These are phyloP conservation scores for Dichomitus squalens DNA, from an alignment of 1,284 basidiomycete species.

Conservation along the genomic window DNA sequence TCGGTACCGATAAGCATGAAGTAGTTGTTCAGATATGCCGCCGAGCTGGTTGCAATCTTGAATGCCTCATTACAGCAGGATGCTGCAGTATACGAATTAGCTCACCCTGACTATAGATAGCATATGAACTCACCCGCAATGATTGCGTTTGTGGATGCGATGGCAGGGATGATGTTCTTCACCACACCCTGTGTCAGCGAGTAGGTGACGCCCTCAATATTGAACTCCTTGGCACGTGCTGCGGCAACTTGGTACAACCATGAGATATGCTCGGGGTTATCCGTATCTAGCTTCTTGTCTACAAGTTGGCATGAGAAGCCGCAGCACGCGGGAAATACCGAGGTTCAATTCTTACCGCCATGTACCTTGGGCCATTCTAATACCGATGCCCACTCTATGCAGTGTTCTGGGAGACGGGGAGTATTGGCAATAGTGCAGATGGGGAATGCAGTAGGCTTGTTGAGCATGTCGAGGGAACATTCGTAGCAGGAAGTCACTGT, in stretches of 20 bases:
- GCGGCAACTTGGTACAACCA: slow-evolving; percentile 89
- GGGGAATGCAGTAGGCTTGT: slow-evolving; percentile 95
- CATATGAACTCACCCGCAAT: slow-evolving; percentile 71
- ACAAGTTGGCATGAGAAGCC: not conserved
- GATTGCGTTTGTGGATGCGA: slow-evolving; percentile 95
- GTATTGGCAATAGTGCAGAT: slow-evolving; percentile 99
- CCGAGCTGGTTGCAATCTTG: slow-evolving; percentile 96
- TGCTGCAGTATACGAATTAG: slow-evolving; percentile 48
- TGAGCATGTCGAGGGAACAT: slow-evolving; percentile 97
- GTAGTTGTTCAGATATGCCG: slow-evolving; percentile 96
- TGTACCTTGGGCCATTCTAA: slow-evolving; percentile 95
- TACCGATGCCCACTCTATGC: slow-evolving; percentile 99
- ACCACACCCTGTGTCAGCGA: slow-evolving; percentile 97
- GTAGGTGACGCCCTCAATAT: slow-evolving; percentile 98
- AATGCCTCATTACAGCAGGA: slow-evolving; percentile 99
- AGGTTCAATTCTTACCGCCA: slow-evolving; percentile 59
- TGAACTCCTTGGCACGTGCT: slow-evolving; percentile 87
- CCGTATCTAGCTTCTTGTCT: slow-evolving; percentile 96
- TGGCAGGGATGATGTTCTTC: slow-evolving; percentile 99
- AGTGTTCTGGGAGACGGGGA: slow-evolving; percentile 96
- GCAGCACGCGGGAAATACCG: not conserved
- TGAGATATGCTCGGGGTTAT: slow-evolving; percentile 95
- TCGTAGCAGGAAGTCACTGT: slow-evolving; percentile 98
- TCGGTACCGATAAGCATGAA: slow-evolving; percentile 98
- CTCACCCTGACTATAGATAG: not conserved